Evolutionary conservation across 1,139 yeast species (phyloP).

Genomic region (Trichomonascaceae sp.): DNA sequence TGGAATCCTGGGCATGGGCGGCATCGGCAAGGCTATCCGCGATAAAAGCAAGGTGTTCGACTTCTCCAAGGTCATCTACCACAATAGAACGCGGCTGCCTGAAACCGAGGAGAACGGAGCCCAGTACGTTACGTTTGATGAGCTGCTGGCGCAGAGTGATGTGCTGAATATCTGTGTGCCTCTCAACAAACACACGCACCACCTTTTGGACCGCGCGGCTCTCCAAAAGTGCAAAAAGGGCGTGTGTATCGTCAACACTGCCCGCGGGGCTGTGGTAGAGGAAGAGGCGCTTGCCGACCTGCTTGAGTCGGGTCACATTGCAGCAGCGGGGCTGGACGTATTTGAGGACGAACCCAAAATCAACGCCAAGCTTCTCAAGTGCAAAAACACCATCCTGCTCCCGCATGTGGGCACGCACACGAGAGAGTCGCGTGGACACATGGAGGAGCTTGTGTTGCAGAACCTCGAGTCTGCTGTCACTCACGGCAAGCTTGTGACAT

Average conservation of each 20-base stretch:
- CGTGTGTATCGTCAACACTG: slow-evolving; percentile 50
- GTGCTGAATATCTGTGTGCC: slow-evolving; percentile 54
- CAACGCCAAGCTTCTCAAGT: slow-evolving; percentile 23
- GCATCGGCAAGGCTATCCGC: slow-evolving; percentile 63
- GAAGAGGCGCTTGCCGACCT: slow-evolving; percentile 49
- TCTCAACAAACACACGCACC: slow-evolving; percentile 37
- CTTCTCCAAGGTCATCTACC: slow-evolving; percentile 45
- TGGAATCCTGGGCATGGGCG: slow-evolving; percentile 74
- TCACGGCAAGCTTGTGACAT: slow-evolving; percentile 46
- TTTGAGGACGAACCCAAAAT: slow-evolving; percentile 66
- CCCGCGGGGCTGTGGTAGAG: slow-evolving; percentile 62
- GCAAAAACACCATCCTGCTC: slow-evolving; percentile 38
- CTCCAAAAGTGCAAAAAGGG: slow-evolving; percentile 54
- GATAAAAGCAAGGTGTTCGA: slow-evolving; percentile 56
- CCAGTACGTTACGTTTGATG: slow-evolving; percentile 41
- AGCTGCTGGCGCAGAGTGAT: slow-evolving; percentile 42
- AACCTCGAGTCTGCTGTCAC: slow-evolving; percentile 32
- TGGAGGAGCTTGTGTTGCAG: slow-evolving; percentile 44
- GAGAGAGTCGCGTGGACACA: slow-evolving; percentile 38
- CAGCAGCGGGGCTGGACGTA: slow-evolving; percentile 50
- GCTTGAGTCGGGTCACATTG: slow-evolving; percentile 56
- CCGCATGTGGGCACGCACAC: slow-evolving; percentile 62
- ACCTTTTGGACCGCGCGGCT: slow-evolving; percentile 41
- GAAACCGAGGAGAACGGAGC: slow-evolving; percentile 42
- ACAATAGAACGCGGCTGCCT: slow-evolving; percentile 44